A percentile compares a stretch with the other conserved stretches of the same genome.
Conservation (phyloP, 441 rosid genomes). For the Raphanus hybrid region DNA sequence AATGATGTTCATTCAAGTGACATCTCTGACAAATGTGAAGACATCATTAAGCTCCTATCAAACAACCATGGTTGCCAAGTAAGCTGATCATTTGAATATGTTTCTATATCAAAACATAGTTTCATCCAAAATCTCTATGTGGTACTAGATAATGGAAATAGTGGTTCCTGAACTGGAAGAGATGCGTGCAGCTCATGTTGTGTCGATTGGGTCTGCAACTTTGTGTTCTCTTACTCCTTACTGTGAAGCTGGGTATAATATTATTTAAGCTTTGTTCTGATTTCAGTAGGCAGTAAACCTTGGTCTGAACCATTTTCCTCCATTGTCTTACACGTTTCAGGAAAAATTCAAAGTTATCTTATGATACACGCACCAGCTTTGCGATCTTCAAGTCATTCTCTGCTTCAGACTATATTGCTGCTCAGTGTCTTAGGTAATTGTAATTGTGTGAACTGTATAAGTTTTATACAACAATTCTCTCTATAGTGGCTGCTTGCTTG, state of each 20-base stretch:
- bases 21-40: slow-evolving; percentile 77
- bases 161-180: slow-evolving; percentile 86
- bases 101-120: neutral
- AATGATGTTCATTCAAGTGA: slow-evolving; percentile 83
- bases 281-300: neutral
- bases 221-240: slow-evolving; percentile 54
- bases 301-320: slow-evolving; percentile 24
- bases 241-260: slow-evolving; percentile 74
- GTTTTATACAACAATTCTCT: neutral
- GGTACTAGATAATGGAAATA: slow-evolving; percentile 65
- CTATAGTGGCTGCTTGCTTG: slow-evolving; percentile 13
- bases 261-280: neutral
- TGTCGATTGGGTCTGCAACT: slow-evolving; percentile 75
- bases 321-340: slow-evolving; percentile 47
- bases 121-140: slow-evolving; percentile 8
- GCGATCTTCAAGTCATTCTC: slow-evolving; percentile 77
- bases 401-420: slow-evolving; percentile 80
- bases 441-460: neutral
- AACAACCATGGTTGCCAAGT: slow-evolving; percentile 82
- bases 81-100: slow-evolving; percentile 35
- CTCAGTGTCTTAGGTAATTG: slow-evolving; percentile 78
- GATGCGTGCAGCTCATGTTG: slow-evolving; percentile 81
- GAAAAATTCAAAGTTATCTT: slow-evolving; percentile 58
- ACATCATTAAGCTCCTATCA: slow-evolving; percentile 61
- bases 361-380: slow-evolving; percentile 73